A percentile compares a stretch with the other conserved stretches of the same genome.
Conservation (phyloP, 345 rosid genomes). For the Eucalyptus grandis region DNA sequence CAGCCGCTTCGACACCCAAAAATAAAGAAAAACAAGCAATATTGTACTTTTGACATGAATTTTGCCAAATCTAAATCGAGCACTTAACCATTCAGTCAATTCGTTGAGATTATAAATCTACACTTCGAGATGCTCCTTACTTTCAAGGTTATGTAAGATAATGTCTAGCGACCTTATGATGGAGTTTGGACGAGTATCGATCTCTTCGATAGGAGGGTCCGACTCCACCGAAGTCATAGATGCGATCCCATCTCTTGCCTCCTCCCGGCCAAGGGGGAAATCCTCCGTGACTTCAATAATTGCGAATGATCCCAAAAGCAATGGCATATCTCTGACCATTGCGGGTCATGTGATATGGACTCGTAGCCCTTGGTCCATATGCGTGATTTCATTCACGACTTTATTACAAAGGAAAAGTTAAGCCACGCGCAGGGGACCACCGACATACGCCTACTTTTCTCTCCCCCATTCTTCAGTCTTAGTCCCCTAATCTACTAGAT, state of each 20-base stretch:
- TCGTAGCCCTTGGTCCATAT: neutral
- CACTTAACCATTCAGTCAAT: neutral
- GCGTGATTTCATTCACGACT: neutral
- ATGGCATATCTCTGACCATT: conserved; percentile 45
- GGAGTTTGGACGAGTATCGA: neutral
- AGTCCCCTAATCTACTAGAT: neutral
- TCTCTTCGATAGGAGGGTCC: neutral
- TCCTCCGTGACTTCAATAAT: conserved; percentile 34
- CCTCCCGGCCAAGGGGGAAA: neutral
- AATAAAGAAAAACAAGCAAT: neutral
- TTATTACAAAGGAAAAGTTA: neutral
- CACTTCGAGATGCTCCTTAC: neutral
- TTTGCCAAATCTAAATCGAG: neutral
- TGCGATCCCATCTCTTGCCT: neutral
- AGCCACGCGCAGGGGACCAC: neutral
- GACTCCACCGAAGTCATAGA: neutral
- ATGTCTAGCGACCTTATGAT: neutral
- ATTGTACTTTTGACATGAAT: neutral
- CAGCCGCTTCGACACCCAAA: rapidly evolving
- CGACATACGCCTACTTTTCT: neutral
- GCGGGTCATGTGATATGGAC: neutral
- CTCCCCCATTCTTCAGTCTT: neutral
- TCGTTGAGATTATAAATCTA: neutral
- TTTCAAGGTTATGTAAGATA: neutral
- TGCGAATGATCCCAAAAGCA: conserved; percentile 14